phyloP scores from a whole-genome alignment of 768 basidiomycete genomes.

The Boletus pseudopeckii region DNA sequence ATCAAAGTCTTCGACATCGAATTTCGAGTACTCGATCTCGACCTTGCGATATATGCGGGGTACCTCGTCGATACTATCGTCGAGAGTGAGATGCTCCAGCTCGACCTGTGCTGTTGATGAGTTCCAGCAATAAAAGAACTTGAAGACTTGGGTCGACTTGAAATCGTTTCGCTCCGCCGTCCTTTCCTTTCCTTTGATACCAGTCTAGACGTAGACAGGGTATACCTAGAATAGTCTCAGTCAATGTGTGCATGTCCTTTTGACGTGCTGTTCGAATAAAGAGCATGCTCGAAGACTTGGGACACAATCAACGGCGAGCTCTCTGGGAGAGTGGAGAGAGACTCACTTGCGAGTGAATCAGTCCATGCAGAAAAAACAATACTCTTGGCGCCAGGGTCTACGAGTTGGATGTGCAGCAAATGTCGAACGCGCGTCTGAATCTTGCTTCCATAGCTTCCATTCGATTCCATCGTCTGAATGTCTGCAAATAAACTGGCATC shows the following conservation, averaged over 20 bases:
- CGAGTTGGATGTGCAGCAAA: slow-evolving; percentile 59
- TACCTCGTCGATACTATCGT: slow-evolving; percentile 55
- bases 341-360: slow-evolving; percentile 76
- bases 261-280: slow-evolving; percentile 53
- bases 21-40: slow-evolving; percentile 98
- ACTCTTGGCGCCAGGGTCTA: slow-evolving; percentile 73
- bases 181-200: slow-evolving; percentile 48
- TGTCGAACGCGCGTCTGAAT: slow-evolving; percentile 73
- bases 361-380: slow-evolving; percentile 92
- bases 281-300: slow-evolving; percentile 71
- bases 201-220: slow-evolving; percentile 72
- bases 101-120: slow-evolving; percentile 39
- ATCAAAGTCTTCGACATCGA: slow-evolving; percentile 98
- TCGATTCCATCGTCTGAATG: slow-evolving; percentile 59
- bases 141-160: slow-evolving; percentile 59
- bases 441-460: slow-evolving; percentile 74
- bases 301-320: slow-evolving; percentile 2
- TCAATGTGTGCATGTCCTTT: background rate
- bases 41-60: slow-evolving; percentile 86
- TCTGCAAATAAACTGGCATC: slow-evolving; percentile 46
- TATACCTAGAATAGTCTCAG: slow-evolving; percentile 43
- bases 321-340: background rate
- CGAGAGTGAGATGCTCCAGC: slow-evolving; percentile 50
- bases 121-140: slow-evolving; percentile 57
- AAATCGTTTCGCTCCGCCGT: slow-evolving; percentile 62